Percentiles rank a stretch among this genome's conserved stretches.
Conservation (phyloP, 192 early-diverging fungal species). For the Backusella liffmaniae region DNA sequence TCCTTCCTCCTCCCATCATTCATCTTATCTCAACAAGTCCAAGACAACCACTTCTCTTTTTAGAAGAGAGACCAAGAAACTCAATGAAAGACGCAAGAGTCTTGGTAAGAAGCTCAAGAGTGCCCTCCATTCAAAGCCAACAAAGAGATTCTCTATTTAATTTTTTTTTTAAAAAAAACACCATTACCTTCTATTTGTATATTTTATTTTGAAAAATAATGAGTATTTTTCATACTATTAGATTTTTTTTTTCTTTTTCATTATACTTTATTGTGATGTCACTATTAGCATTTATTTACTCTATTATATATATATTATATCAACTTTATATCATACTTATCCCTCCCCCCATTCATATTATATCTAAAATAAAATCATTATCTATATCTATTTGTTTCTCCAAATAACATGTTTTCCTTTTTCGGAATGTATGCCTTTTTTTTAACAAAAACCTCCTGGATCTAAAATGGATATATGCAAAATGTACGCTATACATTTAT, state of each 20-base stretch:
- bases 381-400: neutral
- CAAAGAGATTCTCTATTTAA: neutral
- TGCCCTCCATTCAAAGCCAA: neutral
- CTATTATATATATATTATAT: neutral
- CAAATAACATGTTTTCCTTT: too few relatives aligned
- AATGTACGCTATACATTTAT: too few relatives aligned
- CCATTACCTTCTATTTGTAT: neutral
- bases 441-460: too few relatives aligned
- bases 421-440: too few relatives aligned
- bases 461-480: too few relatives aligned
- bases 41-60: slow-evolving; percentile 3
- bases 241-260: neutral
- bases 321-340: neutral
- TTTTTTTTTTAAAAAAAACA: neutral
- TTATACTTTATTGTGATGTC: neutral
- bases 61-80: slow-evolving; percentile 11
- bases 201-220: neutral
- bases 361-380: neutral
- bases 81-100: slow-evolving; percentile 7
- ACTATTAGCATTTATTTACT: neutral
- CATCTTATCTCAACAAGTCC: neutral
- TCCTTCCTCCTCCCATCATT: neutral
- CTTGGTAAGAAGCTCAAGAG: neutral
- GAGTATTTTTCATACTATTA: neutral
- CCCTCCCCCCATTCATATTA: neutral